These are phyloP conservation scores for Aechmea fasciata DNA, from an alignment of 176 grass and related monocot genomes.

Conservation along the genomic window DNA sequence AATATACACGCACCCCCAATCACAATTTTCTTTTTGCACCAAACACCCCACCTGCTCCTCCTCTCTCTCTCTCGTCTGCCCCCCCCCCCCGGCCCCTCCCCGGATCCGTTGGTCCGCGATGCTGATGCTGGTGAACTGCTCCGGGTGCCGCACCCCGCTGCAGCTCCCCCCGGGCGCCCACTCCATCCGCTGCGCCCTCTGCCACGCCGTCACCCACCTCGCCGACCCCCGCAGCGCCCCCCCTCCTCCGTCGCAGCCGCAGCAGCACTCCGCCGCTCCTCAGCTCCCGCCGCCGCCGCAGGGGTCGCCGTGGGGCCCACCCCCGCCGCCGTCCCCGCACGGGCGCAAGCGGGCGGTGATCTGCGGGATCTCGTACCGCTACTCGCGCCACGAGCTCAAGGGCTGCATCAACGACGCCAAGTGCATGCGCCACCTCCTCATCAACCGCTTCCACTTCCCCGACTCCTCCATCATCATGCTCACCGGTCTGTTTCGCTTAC, in stretches of 20 bases:
- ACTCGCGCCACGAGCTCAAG: slow-evolving; percentile 89
- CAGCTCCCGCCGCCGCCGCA: slow-evolving; percentile 1
- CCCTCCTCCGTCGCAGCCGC: no score
- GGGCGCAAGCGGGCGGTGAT: slow-evolving; percentile 90
- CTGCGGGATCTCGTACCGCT: slow-evolving; percentile 84
- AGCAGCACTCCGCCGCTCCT: not conserved
- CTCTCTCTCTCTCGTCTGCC: not conserved
- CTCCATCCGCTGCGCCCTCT: slow-evolving; percentile 80
- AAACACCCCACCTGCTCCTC: not conserved
- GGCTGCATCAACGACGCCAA: slow-evolving; percentile 97
- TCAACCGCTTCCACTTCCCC: slow-evolving; percentile 79
- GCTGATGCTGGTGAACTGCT: slow-evolving; percentile 86
- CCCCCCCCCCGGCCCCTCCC: no score
- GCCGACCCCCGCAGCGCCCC: slow-evolving; percentile 19
- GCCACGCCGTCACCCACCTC: slow-evolving; percentile 66
- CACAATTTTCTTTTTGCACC: slow-evolving; percentile 1
- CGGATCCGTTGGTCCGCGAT: not conserved
- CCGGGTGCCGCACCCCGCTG: slow-evolving; percentile 68
- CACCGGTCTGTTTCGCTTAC: slow-evolving; percentile 30
- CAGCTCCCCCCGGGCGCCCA: slow-evolving; percentile 70
- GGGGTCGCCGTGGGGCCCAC: slow-evolving; percentile 26
- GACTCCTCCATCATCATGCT: slow-evolving; percentile 96
- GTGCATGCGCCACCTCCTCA: slow-evolving; percentile 90
- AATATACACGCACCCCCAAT: no score
- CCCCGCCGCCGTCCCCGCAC: slow-evolving; percentile 54